phyloP scores from a whole-genome alignment of 257 asterid genomes.

The Henckelia pumila region DNA sequence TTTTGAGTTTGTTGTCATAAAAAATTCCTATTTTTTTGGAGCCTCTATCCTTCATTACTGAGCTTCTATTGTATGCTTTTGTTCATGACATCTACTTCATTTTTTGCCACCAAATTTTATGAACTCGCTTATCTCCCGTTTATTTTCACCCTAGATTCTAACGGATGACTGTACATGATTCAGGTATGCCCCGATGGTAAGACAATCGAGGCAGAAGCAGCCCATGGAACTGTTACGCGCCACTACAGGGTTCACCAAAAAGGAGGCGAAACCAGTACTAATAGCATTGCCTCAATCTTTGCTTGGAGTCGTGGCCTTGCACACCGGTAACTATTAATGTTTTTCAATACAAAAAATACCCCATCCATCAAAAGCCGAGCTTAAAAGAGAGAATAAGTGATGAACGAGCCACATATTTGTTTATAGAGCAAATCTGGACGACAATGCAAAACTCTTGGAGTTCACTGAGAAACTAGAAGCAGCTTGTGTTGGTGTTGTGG shows the following conservation, averaged over 20 bases:
- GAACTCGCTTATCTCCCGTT: not conserved
- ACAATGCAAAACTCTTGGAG: conserved; percentile 73
- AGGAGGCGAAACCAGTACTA: conserved; percentile 99
- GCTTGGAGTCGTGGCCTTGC: conserved; percentile 99
- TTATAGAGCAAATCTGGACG: conserved; percentile 85
- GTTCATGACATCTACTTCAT: not conserved
- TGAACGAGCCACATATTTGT: conserved; percentile 2
- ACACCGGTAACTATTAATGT: conserved; percentile 56
- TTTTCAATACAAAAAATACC: not conserved
- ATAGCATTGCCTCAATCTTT: conserved; percentile 97
- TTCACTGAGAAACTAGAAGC: conserved; percentile 90
- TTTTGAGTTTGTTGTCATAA: not conserved
- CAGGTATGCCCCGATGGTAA: conserved; percentile 99
- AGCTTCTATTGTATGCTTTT: not conserved
- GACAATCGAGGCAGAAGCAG: conserved; percentile 99
- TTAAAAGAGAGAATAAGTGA: not conserved
- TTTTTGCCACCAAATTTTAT: not conserved
- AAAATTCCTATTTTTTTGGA: not conserved
- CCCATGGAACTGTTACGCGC: conserved; percentile 98
- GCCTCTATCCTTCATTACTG: not conserved
- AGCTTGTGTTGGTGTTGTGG: conserved; percentile 87
- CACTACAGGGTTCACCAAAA: conserved; percentile 97
- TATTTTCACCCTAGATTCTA: conserved; percentile 10
- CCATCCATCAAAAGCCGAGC: not conserved
- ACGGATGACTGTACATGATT: conserved; percentile 24